These are phyloP conservation scores for Primulina tabacum DNA, from an alignment of 257 asterid genomes.

Conservation along the genomic window DNA sequence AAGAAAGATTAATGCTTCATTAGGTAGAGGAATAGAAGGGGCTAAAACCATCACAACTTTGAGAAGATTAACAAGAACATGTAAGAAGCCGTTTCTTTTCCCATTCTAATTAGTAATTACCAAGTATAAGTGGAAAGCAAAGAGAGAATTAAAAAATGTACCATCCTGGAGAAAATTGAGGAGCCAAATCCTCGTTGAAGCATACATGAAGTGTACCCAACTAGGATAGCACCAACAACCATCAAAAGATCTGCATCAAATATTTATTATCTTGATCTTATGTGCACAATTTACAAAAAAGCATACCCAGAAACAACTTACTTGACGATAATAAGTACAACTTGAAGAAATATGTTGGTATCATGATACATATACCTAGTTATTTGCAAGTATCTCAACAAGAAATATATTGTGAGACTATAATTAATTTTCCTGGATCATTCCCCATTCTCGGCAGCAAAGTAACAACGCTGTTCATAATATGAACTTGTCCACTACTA, in stretches of 20 bases:
- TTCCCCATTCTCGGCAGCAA: not conserved
- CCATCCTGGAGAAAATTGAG: constrained; percentile 54
- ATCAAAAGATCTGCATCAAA: constrained; percentile 72
- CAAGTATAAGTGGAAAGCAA: not conserved
- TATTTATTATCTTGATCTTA: constrained; percentile 21
- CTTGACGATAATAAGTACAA: not conserved
- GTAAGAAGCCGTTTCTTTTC: not conserved
- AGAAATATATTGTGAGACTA: not conserved
- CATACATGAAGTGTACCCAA: constrained; percentile 67
- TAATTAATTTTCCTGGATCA: not conserved
- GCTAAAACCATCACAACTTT: not conserved
- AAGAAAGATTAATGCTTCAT: not conserved
- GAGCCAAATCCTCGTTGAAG: constrained; percentile 93
- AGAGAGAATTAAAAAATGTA: constrained; percentile 25
- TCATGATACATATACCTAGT: not conserved
- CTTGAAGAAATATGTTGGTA: not conserved
- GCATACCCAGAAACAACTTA: not conserved
- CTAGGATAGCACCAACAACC: constrained; percentile 80
- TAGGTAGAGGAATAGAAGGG: not conserved
- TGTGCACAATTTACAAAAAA: constrained; percentile 7
- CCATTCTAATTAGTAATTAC: not conserved
- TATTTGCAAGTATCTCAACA: constrained; percentile 4
- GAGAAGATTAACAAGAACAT: not conserved
- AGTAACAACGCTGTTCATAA: not conserved
- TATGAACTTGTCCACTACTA: not conserved